These are phyloP conservation scores for Venustampulla echinocandica DNA, from an alignment of 495 filamentous ascomycete species.

Conservation along the genomic window DNA sequence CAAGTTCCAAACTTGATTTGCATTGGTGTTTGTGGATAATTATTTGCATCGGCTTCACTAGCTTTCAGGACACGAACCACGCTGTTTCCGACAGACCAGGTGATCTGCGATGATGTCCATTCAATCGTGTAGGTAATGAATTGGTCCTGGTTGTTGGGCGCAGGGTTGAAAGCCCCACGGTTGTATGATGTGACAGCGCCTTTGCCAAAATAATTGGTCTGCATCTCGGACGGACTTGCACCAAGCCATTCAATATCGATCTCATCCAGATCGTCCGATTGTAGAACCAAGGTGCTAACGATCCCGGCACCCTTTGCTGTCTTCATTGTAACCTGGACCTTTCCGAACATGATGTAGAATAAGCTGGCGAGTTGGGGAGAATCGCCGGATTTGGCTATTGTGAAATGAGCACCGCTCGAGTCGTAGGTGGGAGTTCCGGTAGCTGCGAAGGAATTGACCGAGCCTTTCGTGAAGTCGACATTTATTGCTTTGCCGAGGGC, in stretches of 20 bases:
- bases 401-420: constrained; percentile 71
- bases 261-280: constrained; percentile 73
- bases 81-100: constrained; percentile 59
- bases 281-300: constrained; percentile 62
- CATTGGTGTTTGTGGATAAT: constrained; percentile 71
- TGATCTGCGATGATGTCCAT: constrained; percentile 57
- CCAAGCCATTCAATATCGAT: constrained; percentile 65
- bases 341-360: constrained; percentile 66
- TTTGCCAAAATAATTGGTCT: constrained; percentile 77
- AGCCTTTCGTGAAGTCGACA: constrained; percentile 73
- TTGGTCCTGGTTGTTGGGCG: constrained; percentile 46
- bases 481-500: constrained; percentile 71
- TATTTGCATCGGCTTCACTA: constrained; percentile 37
- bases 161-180: constrained; percentile 50
- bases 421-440: constrained; percentile 59
- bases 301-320: constrained; percentile 53
- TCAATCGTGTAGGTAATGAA: constrained; percentile 73
- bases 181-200: constrained; percentile 54
- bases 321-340: constrained; percentile 50
- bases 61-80: constrained; percentile 55
- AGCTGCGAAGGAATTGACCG: constrained; percentile 58
- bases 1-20: constrained; percentile 63
- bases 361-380: constrained; percentile 67
- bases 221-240: constrained; percentile 41
- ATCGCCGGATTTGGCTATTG: constrained; percentile 74